Evolutionary conservation across 2,329 filamentous ascomycete species (phyloP).

Genomic region (Penicillium palitans): DNA sequence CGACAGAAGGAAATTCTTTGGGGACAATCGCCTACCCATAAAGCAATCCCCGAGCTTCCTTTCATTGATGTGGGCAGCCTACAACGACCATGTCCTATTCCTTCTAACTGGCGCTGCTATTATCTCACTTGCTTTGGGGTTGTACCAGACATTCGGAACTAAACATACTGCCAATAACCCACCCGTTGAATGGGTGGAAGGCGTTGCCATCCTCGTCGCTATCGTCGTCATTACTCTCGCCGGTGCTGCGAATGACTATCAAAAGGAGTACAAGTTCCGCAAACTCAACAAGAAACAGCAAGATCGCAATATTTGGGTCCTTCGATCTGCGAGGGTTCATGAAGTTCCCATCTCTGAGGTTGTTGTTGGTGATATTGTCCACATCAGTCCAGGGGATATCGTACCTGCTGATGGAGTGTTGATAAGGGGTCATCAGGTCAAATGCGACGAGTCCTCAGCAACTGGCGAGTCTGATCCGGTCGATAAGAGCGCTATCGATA

Average conservation of each 20-base stretch:
- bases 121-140: conserved; percentile 69
- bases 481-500: conserved; percentile 9
- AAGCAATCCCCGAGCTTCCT: conserved; percentile 67
- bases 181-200: conserved; percentile 69
- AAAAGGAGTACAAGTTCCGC: conserved; percentile 71
- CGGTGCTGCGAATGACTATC: conserved; percentile 70
- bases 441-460: conserved; percentile 25
- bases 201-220: conserved; percentile 68
- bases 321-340: conserved; percentile 64
- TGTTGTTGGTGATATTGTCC: conserved; percentile 38
- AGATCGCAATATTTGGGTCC: conserved; percentile 65
- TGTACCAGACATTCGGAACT: conserved; percentile 52
- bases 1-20: conserved; percentile 64
- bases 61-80: conserved; percentile 70
- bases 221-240: conserved; percentile 70
- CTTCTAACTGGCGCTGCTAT: conserved; percentile 66
- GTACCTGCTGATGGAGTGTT: conserved; percentile 65
- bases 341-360: conserved; percentile 52
- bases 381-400: conserved; percentile 59
- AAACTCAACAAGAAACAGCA: conserved; percentile 65
- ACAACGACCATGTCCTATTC: conserved; percentile 75
- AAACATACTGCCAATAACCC: conserved; percentile 25
- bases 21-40: conserved; percentile 64
- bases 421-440: conserved; percentile 56
- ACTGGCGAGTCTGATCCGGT: conserved; percentile 22